These are phyloP conservation scores for Candida maltosa DNA, from an alignment of 805 yeast genomes.

Conservation along the genomic window DNA sequence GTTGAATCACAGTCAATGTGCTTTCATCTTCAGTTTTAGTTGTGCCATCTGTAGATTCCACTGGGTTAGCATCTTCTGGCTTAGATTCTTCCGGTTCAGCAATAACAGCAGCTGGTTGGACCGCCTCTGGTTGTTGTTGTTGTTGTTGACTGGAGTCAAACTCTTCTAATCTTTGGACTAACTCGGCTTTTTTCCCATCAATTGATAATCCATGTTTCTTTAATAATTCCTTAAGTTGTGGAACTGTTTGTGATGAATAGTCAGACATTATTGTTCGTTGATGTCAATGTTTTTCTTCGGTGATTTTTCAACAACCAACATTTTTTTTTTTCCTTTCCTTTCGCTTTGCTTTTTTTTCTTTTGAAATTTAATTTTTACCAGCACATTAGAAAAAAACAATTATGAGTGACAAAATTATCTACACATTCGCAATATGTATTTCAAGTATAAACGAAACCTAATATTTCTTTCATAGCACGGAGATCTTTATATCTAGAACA, in stretches of 20 bases:
- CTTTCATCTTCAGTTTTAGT: conserved; percentile 7
- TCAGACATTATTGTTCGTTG: conserved; percentile 38
- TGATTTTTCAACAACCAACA: background rate
- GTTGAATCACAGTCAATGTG: conserved; percentile 6
- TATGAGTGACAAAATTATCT: background rate
- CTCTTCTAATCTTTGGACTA: conserved; percentile 62
- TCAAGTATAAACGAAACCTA: conserved; percentile 1
- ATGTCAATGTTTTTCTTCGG: background rate
- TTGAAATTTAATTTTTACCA: background rate
- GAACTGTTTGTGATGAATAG: conserved; percentile 69
- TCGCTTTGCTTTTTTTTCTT: background rate
- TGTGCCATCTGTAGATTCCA: background rate
- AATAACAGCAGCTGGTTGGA: conserved; percentile 11
- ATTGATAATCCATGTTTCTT: conserved; percentile 63
- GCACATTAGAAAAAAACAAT: background rate
- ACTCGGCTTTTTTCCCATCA: conserved; percentile 79
- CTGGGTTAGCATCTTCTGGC: too few species aligned
- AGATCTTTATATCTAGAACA: conserved; percentile 15
- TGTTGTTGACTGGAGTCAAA: conserved; percentile 32
- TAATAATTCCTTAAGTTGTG: conserved; percentile 77
- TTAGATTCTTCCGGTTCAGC: too few species aligned
- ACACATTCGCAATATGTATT: background rate
- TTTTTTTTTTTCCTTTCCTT: background rate
- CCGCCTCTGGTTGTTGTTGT: conserved; percentile 15
- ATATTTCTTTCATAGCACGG: background rate